Conservation (phyloP, 805 yeast genomes). For the Hanseniaspora jakobsenii region DNA sequence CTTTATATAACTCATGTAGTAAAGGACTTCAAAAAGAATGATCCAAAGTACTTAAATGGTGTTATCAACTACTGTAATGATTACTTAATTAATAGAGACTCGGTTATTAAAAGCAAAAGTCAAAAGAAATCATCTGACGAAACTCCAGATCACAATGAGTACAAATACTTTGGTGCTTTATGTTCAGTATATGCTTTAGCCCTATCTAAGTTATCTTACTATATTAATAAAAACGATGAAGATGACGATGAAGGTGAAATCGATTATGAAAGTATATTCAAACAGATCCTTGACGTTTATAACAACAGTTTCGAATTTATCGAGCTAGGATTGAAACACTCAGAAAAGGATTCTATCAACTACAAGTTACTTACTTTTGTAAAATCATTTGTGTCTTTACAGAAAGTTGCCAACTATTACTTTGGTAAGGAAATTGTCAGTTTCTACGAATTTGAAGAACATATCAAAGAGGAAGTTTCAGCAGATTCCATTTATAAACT, state of each 20-base stretch:
- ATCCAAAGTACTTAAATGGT: slow-evolving; percentile 12
- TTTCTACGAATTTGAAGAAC: slow-evolving; percentile 15
- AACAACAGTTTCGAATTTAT: slow-evolving; percentile 63
- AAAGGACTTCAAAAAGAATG: slow-evolving; percentile 4
- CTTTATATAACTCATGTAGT: slow-evolving; percentile 11
- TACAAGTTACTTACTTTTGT: slow-evolving; percentile 8
- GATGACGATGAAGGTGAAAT: slow-evolving; percentile 20
- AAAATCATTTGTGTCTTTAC: slow-evolving; percentile 4
- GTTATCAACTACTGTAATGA: slow-evolving; percentile 15
- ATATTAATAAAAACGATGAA: slow-evolving; percentile 34
- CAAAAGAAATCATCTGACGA: neutral
- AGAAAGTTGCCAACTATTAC: slow-evolving; percentile 13
- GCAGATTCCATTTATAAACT: neutral
- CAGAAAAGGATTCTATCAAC: slow-evolving; percentile 21
- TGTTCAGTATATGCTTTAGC: slow-evolving; percentile 67
- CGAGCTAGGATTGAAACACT: slow-evolving; percentile 42
- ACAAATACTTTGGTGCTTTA: slow-evolving; percentile 32
- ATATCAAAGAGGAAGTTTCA: slow-evolving; percentile 9
- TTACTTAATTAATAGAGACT: slow-evolving; percentile 10
- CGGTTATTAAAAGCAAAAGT: slow-evolving; percentile 5
- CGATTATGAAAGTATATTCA: slow-evolving; percentile 20
- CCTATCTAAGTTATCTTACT: slow-evolving; percentile 49
- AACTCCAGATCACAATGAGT: neutral
- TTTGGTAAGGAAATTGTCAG: slow-evolving; percentile 14
- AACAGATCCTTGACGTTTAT: slow-evolving; percentile 44